Percentiles rank a stretch among this genome's conserved stretches.
Evolutionary conservation across 2,329 filamentous ascomycete species (phyloP).

Genomic region (Fusarium redolens): DNA sequence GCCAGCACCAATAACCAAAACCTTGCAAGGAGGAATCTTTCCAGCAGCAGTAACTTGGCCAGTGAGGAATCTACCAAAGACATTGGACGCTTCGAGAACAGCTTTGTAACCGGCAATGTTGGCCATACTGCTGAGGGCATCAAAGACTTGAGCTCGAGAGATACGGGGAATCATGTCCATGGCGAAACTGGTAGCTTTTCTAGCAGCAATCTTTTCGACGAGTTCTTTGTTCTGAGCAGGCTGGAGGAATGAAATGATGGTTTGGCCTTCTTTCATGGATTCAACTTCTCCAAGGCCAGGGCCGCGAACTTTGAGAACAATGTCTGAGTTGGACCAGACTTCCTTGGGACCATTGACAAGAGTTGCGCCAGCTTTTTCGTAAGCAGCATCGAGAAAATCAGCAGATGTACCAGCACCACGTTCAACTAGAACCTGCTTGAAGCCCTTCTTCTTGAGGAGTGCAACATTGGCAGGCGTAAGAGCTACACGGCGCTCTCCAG

Average conservation of each 20-base stretch:
- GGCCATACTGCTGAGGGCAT: conserved; percentile 91
- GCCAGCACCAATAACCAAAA: conserved; percentile 89
- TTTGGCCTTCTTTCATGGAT: conserved; percentile 74
- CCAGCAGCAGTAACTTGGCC: conserved; percentile 92
- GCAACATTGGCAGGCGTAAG: conserved; percentile 86
- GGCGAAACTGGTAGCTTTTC: conserved; percentile 81
- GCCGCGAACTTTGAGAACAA: conserved; percentile 85
- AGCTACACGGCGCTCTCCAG: conserved; percentile 84
- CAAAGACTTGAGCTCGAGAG: conserved; percentile 87
- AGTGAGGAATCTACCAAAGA: conserved; percentile 88
- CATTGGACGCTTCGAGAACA: conserved; percentile 88
- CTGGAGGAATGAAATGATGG: conserved; percentile 85
- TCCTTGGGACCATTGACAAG: conserved; percentile 73
- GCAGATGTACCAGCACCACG: conserved; percentile 82
- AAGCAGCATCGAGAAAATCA: conserved; percentile 81
- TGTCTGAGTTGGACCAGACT: conserved; percentile 81
- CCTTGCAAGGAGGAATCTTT: conserved; percentile 90
- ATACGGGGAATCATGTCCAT: conserved; percentile 96
- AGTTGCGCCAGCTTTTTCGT: conserved; percentile 81
- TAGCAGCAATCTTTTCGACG: conserved; percentile 77
- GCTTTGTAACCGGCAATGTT: conserved; percentile 96
- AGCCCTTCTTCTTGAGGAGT: conserved; percentile 87
- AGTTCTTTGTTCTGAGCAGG: conserved; percentile 82
- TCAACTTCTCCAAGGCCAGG: conserved; percentile 78
- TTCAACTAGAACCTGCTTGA: conserved; percentile 80